phyloP scores from a whole-genome alignment of 306 rosid genomes.

The Arachis stenosperma region DNA sequence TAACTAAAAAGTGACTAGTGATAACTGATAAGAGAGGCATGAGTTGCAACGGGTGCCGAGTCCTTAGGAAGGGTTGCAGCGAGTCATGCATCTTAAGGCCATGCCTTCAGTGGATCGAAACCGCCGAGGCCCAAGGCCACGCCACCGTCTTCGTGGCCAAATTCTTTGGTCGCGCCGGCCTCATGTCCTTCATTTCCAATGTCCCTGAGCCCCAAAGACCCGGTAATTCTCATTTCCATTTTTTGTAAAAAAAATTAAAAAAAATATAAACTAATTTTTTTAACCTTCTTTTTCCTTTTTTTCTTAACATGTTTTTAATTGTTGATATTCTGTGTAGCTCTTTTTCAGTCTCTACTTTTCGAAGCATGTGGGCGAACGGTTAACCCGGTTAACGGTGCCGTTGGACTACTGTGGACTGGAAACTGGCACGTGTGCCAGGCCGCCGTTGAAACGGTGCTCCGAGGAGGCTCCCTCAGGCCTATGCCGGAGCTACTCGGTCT shows the following conservation, averaged over 20 bases:
- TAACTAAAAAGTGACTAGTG: background rate
- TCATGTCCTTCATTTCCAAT: slow-evolving; percentile 96
- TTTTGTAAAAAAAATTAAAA: background rate
- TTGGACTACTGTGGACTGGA: slow-evolving; percentile 84
- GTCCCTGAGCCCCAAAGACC: slow-evolving; percentile 82
- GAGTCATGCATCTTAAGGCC: slow-evolving; percentile 88
- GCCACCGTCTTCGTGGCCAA: slow-evolving; percentile 97
- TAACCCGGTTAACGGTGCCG: slow-evolving; percentile 87
- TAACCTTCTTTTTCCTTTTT: too few species aligned
- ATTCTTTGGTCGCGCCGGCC: slow-evolving; percentile 99
- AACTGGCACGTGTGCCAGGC: slow-evolving; percentile 94
- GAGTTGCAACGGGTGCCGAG: slow-evolving; percentile 99
- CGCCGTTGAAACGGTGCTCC: slow-evolving; percentile 84
- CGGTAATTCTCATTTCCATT: slow-evolving; percentile 42
- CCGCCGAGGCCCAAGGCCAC: slow-evolving; percentile 90
- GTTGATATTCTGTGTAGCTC: slow-evolving; percentile 43
- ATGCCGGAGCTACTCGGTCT: slow-evolving; percentile 59
- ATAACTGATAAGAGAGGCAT: slow-evolving; percentile 26
- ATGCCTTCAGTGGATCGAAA: slow-evolving; percentile 89
- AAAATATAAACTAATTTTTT: background rate
- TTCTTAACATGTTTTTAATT: background rate
- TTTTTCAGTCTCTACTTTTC: slow-evolving; percentile 78
- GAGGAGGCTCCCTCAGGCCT: slow-evolving; percentile 70
- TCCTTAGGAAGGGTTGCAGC: slow-evolving; percentile 98
- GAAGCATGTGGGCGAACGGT: slow-evolving; percentile 91